phyloP scores from a whole-genome alignment of 495 filamentous ascomycete species.

The Neurospora terricola region DNA sequence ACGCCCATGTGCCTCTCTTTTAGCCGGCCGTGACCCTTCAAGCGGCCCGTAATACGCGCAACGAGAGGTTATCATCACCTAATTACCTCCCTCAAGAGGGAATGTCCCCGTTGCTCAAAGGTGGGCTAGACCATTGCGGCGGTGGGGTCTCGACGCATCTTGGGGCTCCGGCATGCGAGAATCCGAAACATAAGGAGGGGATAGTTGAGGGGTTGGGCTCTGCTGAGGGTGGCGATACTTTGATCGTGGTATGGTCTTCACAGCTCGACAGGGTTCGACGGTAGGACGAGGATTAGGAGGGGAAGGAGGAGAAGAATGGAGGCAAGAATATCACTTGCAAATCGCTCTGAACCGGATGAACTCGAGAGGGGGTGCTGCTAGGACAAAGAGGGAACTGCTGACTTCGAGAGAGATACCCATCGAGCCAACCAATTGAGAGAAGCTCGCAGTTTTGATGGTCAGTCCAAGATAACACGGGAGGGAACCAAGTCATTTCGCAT shows the following conservation, averaged over 20 bases:
- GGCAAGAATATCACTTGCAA: background rate
- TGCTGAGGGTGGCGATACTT: background rate
- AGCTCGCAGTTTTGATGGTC: background rate
- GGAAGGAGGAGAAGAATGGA: background rate
- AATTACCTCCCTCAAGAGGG: background rate
- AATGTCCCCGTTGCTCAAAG: background rate
- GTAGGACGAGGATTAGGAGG: background rate
- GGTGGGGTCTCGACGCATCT: background rate
- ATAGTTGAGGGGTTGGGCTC: background rate
- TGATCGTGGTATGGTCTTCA: background rate
- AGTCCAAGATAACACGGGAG: background rate
- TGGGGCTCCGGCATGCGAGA: background rate
- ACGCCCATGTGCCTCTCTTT: background rate
- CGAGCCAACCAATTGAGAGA: background rate
- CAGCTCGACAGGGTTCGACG: background rate
- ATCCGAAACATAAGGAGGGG: background rate
- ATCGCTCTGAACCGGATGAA: background rate
- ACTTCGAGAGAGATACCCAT: background rate
- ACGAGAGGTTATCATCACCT: background rate
- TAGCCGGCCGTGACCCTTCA: background rate
- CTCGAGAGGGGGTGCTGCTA: background rate
- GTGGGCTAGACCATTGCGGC: background rate
- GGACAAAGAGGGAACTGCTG: background rate
- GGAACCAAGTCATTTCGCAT: background rate
- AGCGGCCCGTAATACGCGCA: background rate